Conservation (phyloP, 2,329 filamentous ascomycete species). For the Teratosphaeria zuluensis region DNA sequence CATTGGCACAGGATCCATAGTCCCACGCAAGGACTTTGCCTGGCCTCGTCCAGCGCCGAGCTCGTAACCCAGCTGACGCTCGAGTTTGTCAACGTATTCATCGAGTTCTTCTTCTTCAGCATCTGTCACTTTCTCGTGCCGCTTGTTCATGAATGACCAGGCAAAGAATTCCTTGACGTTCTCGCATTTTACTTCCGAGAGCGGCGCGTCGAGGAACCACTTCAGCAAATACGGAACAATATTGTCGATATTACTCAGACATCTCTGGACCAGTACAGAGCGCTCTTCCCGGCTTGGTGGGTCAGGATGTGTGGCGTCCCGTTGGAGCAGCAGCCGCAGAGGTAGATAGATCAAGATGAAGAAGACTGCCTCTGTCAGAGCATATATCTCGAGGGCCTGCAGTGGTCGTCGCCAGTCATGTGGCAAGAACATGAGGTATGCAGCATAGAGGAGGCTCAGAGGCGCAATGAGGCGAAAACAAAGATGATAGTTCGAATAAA, state of each 20-base stretch:
- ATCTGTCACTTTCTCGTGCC: conserved; percentile 49
- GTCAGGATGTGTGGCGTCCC: conserved; percentile 40
- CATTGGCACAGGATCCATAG: conserved; percentile 5
- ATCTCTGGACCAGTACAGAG: conserved; percentile 44
- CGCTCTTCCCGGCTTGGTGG: conserved; percentile 37
- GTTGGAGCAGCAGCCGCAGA: conserved; percentile 39
- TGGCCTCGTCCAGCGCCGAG: conserved; percentile 45
- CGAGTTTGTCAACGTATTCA: conserved; percentile 41
- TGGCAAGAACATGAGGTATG: neutral
- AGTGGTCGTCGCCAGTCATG: neutral
- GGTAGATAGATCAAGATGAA: conserved; percentile 44
- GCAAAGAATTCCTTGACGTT: conserved; percentile 56
- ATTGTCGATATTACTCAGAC: conserved; percentile 43
- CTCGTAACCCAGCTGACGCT: conserved; percentile 40
- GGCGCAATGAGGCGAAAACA: conserved; percentile 4
- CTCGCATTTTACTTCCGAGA: conserved; percentile 47
- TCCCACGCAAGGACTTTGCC: conserved; percentile 32
- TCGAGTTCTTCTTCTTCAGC: conserved; percentile 39
- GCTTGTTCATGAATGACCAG: conserved; percentile 48
- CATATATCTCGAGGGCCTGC: conserved; percentile 31
- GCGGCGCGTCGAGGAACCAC: conserved; percentile 53
- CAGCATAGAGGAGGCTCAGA: neutral
- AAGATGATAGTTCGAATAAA: conserved; percentile 4
- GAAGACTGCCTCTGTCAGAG: conserved; percentile 41
- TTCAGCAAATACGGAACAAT: conserved; percentile 45